Evolutionary conservation across 345 rosid genomes (phyloP), one percentile per base, ranked within the genome.

Genomic region (Lepidium africanum): DNA sequence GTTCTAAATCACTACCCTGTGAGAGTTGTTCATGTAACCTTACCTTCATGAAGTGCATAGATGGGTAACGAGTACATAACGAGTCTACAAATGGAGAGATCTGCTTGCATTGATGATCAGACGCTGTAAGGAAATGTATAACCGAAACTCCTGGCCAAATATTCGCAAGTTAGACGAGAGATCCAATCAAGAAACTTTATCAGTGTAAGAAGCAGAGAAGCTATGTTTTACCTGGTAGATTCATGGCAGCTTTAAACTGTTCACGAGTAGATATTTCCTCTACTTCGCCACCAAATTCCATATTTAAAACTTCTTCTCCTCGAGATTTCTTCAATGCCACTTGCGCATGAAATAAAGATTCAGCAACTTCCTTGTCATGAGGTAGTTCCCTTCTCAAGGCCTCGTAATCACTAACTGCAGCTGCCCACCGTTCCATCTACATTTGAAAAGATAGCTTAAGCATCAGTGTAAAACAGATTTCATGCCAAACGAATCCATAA

Each of bases 211-310:
- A 54, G 6, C 49, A 59, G 45, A 40, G 50, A 27, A 55, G 16
- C 3, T 53, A 35, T 53, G 12, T 37, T 39, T 63, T 62, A 87
- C 99, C 95, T 32, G 92, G 89, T 49, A 84, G 75, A 67, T 90
- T 89, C 66, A 91, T 67, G 56, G 96, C 91, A 46, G 95, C 87
- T 77, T 72, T 82, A 77, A 89, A 89, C 83, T 84, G 95, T 68
- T 91, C 97, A 51, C 85, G 78, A 10, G 84, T 82, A 11, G 71
- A 69, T 19, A 86, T 79, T 76, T 84, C 81, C 77, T 89, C 99
- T 41, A 94, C 99, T 74, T 89, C 97, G n/a, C 98, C 97, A 16
- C 98, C 99, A 73, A 94, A 94, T 79, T 87, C 87, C 96, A 91
- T 78, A 76, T 94, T 94, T 60, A 80, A 63, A 45, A 94, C 97